Evolutionary conservation across 2,329 filamentous ascomycete species (phyloP).

Genomic region (Plectosphaerella plurivora): DNA sequence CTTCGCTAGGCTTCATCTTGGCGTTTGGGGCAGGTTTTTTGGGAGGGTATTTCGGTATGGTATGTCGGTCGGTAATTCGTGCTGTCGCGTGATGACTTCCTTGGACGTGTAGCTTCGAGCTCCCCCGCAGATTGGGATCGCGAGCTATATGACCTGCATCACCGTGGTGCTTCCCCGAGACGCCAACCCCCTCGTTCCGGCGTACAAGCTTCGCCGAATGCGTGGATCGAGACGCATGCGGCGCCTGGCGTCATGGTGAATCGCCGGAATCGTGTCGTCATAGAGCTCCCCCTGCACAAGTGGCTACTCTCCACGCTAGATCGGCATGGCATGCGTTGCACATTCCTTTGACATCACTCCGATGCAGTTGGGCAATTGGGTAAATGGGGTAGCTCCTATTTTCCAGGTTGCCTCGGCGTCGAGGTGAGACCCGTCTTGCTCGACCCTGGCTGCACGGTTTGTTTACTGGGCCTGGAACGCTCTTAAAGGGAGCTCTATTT

Average conservation of each 20-base stretch:
- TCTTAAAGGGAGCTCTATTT: neutral
- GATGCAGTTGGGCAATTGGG: too few species aligned
- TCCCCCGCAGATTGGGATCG: neutral
- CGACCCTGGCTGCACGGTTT: too few species aligned
- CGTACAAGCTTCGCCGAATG: neutral
- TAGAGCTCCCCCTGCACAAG: constrained; percentile 14
- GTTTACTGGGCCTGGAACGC: neutral
- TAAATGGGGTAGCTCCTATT: too few species aligned
- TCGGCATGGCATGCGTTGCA: too few species aligned
- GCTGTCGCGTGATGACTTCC: neutral
- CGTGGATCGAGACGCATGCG: neutral
- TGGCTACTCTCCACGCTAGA: constrained; percentile 5
- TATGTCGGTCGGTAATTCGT: neutral
- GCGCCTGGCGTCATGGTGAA: constrained; percentile 10
- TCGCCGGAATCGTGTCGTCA: constrained; percentile 13
- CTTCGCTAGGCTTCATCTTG: constrained; percentile 19
- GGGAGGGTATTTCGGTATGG: neutral
- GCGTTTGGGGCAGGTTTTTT: neutral
- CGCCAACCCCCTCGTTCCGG: neutral
- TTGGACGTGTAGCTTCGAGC: neutral
- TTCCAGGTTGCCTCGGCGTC: too few species aligned
- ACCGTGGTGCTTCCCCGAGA: too few species aligned
- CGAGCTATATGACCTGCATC: constrained; percentile 7
- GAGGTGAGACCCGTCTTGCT: too few species aligned
- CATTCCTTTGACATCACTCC: too few species aligned